A percentile compares a stretch with the other conserved stretches of the same genome.
These are phyloP conservation scores for Sclerotinia nivalis DNA, from an alignment of 2,329 filamentous ascomycete genomes.

Conservation along the genomic window DNA sequence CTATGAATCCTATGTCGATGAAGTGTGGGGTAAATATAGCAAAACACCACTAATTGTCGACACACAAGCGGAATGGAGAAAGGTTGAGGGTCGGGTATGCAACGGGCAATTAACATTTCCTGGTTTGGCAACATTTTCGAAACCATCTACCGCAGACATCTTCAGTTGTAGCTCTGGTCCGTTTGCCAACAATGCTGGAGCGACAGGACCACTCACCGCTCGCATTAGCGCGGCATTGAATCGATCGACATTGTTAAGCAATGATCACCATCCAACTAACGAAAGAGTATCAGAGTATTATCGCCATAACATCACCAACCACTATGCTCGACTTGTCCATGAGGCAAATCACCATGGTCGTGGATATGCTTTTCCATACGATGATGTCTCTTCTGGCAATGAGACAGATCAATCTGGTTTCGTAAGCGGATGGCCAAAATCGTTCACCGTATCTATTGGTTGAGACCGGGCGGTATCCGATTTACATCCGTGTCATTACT, in stretches of 20 bases:
- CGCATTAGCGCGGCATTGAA: conserved; percentile 37
- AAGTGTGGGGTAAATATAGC: conserved; percentile 47
- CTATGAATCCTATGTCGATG: conserved; percentile 49
- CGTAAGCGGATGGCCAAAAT: conserved; percentile 23
- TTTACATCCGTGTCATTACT: not conserved
- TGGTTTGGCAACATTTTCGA: conserved; percentile 51
- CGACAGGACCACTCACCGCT: conserved; percentile 30
- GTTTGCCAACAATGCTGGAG: conserved; percentile 47
- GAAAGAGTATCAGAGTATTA: conserved; percentile 58
- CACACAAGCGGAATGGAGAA: conserved; percentile 61
- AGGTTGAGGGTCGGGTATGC: conserved; percentile 52
- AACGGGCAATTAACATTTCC: conserved; percentile 42
- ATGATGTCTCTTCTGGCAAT: conserved; percentile 63
- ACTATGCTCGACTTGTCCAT: conserved; percentile 64
- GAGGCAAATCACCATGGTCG: conserved; percentile 57
- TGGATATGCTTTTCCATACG: conserved; percentile 68
- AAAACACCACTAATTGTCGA: conserved; percentile 55
- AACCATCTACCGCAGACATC: conserved; percentile 63
- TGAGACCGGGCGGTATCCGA: not conserved
- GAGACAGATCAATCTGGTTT: conserved; percentile 62
- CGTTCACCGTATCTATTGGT: conserved; percentile 20
- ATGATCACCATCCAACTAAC: conserved; percentile 50
- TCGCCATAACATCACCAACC: conserved; percentile 56
- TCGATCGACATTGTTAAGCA: conserved; percentile 36
- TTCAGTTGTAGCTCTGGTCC: conserved; percentile 66